Conservation (phyloP, 2,329 filamentous ascomycete species). For the Didymella sp. region DNA sequence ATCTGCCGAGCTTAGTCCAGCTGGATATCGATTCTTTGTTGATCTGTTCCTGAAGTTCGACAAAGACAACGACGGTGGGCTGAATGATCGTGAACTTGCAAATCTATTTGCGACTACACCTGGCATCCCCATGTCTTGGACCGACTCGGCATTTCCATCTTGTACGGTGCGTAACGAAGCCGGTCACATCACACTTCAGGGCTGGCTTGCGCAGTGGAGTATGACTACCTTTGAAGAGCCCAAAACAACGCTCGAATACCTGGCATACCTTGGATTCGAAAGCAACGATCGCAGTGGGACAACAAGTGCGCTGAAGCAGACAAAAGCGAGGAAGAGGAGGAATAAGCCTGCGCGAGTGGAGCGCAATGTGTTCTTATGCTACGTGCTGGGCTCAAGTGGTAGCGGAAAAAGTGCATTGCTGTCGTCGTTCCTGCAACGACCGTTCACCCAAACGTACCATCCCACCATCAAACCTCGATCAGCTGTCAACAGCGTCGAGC, state of each 20-base stretch:
- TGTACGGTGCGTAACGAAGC: constrained; percentile 95
- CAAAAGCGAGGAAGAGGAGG: constrained; percentile 86
- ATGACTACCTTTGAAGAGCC: constrained; percentile 99
- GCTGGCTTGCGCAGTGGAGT: constrained; percentile 98
- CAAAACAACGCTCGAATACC: constrained; percentile 92
- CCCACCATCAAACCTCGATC: constrained; percentile 95
- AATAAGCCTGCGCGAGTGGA: constrained; percentile 84
- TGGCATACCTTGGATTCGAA: constrained; percentile 96
- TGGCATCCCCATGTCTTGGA: constrained; percentile 85
- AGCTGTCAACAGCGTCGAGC: constrained; percentile 94
- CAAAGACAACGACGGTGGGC: constrained; percentile 94
- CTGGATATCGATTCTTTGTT: constrained; percentile 96
- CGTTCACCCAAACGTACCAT: constrained; percentile 82
- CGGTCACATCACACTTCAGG: constrained; percentile 92
- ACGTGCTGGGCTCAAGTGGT: constrained; percentile 82
- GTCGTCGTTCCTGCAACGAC: constrained; percentile 87
- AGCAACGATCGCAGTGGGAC: constrained; percentile 74
- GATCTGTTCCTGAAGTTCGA: constrained; percentile 95
- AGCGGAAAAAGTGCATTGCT: constrained; percentile 92
- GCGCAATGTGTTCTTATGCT: constrained; percentile 92
- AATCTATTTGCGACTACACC: constrained; percentile 93
- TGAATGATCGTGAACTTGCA: constrained; percentile 84
- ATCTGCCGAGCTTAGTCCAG: constrained; percentile 91
- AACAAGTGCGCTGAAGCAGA: constrained; percentile 88
- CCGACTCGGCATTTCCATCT: constrained; percentile 86